Evolutionary conservation across 345 rosid genomes (phyloP), one percentile per base, ranked within the genome.

Genomic region (Eucalyptus leucophloia): DNA sequence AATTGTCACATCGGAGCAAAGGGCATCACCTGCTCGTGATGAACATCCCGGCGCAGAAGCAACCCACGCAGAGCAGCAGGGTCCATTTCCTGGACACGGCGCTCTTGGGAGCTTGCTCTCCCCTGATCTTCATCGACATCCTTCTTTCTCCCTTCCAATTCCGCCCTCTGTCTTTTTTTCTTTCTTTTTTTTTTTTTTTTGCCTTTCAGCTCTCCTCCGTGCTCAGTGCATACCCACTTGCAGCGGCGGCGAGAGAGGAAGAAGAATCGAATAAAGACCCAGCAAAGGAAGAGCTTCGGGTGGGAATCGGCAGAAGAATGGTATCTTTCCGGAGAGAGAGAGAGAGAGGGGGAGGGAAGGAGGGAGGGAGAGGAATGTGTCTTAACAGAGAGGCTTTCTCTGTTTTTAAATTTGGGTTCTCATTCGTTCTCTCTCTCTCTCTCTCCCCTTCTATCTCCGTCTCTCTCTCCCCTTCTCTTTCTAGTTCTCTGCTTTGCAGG

Each of bases 21-120:
- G 62, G n/a, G 42, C 14, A 13, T 53, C 94, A 98, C 99, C 99
- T 96, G 90, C 94, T 94, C 37, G 98, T 95, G 95, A 97, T 95
- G 93, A 98, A 92, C 90, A 97, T 93, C 23, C 99, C 99, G 69
- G 95, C 95, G 91, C 95, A 97, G 95, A 98, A 98, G 90, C 97
- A 92, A 24, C 93, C 95, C 81, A 96, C 88, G 87, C 99, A 97
- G 90, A 98, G 95, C 87, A 96, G 86, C 88, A 95, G 90, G 21
- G 96, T 93, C 98, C 98, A 96, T 93, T 91, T 98, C 87, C 92
- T 95, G 9, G 99, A 93, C 37, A 97, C 87, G 86, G 92, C 92
- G 92, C 89, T 94, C 91, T 91, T 94, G 51, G 91, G 89, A 90
- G 92, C 37, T 89, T 87, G 92, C 89, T 95, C 99, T 92, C 95